Evolutionary conservation across 1,284 basidiomycete genomes (phyloP), one percentile per base, ranked within the genome.

Genomic region (Cryptococcus sp.): DNA sequence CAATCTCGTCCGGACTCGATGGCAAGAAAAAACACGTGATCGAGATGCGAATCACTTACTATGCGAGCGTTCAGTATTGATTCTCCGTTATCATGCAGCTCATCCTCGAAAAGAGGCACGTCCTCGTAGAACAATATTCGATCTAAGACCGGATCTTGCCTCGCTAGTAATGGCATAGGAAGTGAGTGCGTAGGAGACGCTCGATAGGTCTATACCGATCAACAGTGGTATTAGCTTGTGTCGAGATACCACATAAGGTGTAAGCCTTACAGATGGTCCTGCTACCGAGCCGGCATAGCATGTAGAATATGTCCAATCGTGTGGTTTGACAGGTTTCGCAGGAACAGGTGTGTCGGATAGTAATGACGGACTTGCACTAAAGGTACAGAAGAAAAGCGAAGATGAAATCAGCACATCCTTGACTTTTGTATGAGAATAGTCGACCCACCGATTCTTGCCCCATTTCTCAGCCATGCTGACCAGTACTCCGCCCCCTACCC

Each of bases 241-340:
- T 34, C 29, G 29, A 34, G 8, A 2, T 34, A 5, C 8, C 5
- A 10, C 22, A 23, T 11, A 74, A 57, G 44, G 66, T 54, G 26
- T 69, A 0, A 65, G 16, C 60, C 69, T 49, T 40, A 72, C 72
- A n/a, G 54, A 63, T 10, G 68, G 55, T 10, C 70, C 70, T 3
- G 57, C 61, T 13, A 72, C 61, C 58, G 88, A 85, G 0, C 95
- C 96, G 0, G 86, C 70, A 72, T 97, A 95, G 0, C 84, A 87
- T 3, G 91, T 91, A 0, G 93, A 96, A 75, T 96, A 99, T 5
- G 96, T 99, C 96, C 96, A 99, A 74, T 99, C 96, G 77, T 92
- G 98, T 1, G 88, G 88, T 67, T 93, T 93, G 3, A 90, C 87
- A 0, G 84, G 80, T 40, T 87, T 85, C 4, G 88, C 89, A 2